Conservation (phyloP, 2,329 filamentous ascomycete species). For the Fusarium sp. region DNA sequence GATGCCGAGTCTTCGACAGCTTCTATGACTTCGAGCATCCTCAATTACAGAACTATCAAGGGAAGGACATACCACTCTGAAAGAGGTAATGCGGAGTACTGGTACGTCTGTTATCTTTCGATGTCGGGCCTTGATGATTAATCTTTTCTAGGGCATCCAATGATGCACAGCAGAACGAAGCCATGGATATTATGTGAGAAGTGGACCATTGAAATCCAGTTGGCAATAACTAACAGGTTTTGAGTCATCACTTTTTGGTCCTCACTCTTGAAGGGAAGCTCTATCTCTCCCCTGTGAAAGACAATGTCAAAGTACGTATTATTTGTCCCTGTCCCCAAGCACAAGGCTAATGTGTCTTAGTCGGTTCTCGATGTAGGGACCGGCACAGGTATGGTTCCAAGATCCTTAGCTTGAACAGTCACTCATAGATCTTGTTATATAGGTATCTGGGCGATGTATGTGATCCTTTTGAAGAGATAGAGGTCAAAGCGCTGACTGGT, state of each 20-base stretch:
- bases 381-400: conserved; percentile 21
- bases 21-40: conserved; percentile 33
- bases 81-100: conserved; percentile 25
- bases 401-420: neutral
- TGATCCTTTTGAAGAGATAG: fast-evolving
- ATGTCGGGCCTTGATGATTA: fast-evolving
- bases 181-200: conserved; percentile 35
- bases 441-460: conserved; percentile 36
- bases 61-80: conserved; percentile 35
- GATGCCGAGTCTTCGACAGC: conserved; percentile 31
- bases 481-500: neutral
- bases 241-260: conserved; percentile 29
- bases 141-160: conserved; percentile 24
- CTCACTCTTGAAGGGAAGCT: conserved; percentile 24
- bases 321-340: fast-evolving
- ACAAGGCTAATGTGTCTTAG: neutral
- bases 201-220: fast-evolving
- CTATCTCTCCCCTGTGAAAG: conserved; percentile 19
- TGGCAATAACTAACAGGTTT: neutral
- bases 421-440: neutral
- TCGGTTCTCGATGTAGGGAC: conserved; percentile 35
- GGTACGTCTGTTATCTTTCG: neutral
- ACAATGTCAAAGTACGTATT: conserved; percentile 18
- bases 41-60: conserved; percentile 32
- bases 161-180: conserved; percentile 35